phyloP scores from a whole-genome alignment of 805 yeast genomes.

The Metschnikowia sp. region DNA sequence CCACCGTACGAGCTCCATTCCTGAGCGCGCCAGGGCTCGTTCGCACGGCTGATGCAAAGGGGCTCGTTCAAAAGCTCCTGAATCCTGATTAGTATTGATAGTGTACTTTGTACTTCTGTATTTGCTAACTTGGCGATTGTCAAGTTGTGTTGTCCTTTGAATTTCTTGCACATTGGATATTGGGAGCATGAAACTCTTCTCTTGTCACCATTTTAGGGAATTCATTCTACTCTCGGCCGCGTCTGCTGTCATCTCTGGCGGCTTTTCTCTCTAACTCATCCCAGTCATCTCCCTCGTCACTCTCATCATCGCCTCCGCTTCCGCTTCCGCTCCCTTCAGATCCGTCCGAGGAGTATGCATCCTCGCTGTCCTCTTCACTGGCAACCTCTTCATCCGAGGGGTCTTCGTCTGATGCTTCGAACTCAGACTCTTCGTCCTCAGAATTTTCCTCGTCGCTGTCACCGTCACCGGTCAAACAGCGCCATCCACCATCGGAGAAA shows the following conservation, averaged over 20 bases:
- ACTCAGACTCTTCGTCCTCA: slow-evolving; percentile 68
- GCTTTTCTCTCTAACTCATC: slow-evolving; percentile 62
- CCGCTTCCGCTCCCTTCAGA: slow-evolving; percentile 28
- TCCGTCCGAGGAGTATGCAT: slow-evolving; percentile 39
- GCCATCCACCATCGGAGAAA: slow-evolving; percentile 94
- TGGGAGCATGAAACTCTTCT: too few relatives aligned
- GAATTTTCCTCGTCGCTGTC: slow-evolving; percentile 65
- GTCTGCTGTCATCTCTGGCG: slow-evolving; percentile 40
- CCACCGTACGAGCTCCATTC: background rate
- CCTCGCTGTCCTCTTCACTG: slow-evolving; percentile 46
- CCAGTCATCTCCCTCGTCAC: slow-evolving; percentile 43
- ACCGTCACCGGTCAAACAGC: slow-evolving; percentile 83
- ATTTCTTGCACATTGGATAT: too few relatives aligned
- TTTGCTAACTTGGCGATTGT: too few relatives aligned
- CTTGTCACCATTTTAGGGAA: too few relatives aligned
- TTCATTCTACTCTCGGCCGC: slow-evolving; percentile 15
- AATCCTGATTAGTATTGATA: too few relatives aligned
- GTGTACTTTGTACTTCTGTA: too few relatives aligned
- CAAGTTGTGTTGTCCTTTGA: too few relatives aligned
- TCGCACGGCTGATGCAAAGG: too few relatives aligned
- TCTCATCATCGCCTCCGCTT: slow-evolving; percentile 27
- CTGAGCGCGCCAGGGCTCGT: too few relatives aligned
- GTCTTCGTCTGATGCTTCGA: slow-evolving; percentile 60
- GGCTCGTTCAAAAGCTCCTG: too few relatives aligned
- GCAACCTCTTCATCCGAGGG: slow-evolving; percentile 61